phyloP scores from a whole-genome alignment of 192 early-diverging fungal species.

The Podila horticola region DNA sequence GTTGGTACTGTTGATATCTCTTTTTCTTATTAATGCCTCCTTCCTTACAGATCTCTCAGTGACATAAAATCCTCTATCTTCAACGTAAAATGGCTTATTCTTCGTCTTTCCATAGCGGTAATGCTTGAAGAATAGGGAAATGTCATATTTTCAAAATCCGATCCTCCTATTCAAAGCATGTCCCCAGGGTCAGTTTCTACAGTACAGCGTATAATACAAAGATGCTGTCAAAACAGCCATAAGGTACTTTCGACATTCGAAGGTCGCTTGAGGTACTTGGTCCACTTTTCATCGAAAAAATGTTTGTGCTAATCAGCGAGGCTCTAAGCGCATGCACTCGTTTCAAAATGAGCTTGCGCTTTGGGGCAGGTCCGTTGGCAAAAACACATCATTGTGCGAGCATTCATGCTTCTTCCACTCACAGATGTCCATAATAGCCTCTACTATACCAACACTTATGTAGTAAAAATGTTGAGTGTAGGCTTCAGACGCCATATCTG shows the following conservation, averaged over 20 bases:
- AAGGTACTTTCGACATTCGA: too few relatives aligned
- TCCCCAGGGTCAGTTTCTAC: too few relatives aligned
- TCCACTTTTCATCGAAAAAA: conserved; percentile 4
- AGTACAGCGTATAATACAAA: too few relatives aligned
- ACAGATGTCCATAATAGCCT: conserved; percentile 30
- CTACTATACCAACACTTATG: conserved; percentile 31
- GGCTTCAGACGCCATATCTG: conserved; percentile 1
- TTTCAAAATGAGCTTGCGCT: conserved; percentile 1
- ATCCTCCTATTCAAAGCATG: neutral
- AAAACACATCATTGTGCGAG: conserved; percentile 13
- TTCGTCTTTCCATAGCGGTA: conserved; percentile 15
- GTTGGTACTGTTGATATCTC: conserved; percentile 2
- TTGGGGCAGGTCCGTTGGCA: neutral
- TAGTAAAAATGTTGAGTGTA: conserved; percentile 23
- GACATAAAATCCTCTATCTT: conserved; percentile 11
- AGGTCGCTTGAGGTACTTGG: conserved; percentile 4
- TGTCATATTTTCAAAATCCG: conserved; percentile 16
- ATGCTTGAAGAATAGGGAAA: conserved; percentile 10
- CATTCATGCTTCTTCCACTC: conserved; percentile 30
- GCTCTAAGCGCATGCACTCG: neutral
- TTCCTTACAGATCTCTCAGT: neutral
- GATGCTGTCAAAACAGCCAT: too few relatives aligned
- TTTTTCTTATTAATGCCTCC: conserved; percentile 8
- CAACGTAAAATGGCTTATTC: neutral
- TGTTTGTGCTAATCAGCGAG: neutral